Conservation (phyloP, 1,139 yeast species). For the Geotrichum macrosporum region DNA sequence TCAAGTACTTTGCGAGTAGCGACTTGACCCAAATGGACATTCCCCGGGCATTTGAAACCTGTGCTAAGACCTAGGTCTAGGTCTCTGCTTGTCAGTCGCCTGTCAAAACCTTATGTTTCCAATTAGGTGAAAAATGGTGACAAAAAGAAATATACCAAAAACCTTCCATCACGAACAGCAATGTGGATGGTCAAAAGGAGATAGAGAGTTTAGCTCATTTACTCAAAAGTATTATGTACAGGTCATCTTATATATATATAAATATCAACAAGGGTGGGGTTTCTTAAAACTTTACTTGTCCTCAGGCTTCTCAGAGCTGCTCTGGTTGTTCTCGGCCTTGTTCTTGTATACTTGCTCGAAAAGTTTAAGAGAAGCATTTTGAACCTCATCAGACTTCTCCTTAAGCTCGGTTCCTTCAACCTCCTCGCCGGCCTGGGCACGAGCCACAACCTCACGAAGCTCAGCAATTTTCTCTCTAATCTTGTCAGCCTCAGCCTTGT, state of each 20-base stretch:
- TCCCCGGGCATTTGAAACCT: too few relatives aligned
- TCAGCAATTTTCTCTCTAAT: constrained; percentile 71
- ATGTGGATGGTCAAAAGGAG: too few relatives aligned
- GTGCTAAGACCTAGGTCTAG: too few relatives aligned
- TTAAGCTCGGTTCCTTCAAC: constrained; percentile 81
- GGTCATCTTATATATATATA: neutral
- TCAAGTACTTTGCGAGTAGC: too few relatives aligned
- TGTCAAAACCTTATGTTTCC: too few relatives aligned
- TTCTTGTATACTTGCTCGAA: constrained; percentile 96
- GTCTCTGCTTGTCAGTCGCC: too few relatives aligned
- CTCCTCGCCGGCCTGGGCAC: constrained; percentile 89
- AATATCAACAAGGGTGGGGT: neutral
- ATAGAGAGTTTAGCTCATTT: too few relatives aligned
- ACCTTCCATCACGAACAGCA: too few relatives aligned
- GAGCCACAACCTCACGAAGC: constrained; percentile 85
- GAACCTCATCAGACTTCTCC: constrained; percentile 92
- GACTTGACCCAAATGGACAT: too few relatives aligned
- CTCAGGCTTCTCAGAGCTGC: constrained; percentile 18
- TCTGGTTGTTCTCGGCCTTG: constrained; percentile 30
- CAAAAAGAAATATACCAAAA: too few relatives aligned
- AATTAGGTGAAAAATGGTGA: too few relatives aligned
- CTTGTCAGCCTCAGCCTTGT: constrained; percentile 80
- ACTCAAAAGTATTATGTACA: neutral
- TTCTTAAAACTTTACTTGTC: constrained; percentile 12
- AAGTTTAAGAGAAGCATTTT: constrained; percentile 84